Conservation (phyloP, 1,139 yeast species). For the Suhomyces kunorum region DNA sequence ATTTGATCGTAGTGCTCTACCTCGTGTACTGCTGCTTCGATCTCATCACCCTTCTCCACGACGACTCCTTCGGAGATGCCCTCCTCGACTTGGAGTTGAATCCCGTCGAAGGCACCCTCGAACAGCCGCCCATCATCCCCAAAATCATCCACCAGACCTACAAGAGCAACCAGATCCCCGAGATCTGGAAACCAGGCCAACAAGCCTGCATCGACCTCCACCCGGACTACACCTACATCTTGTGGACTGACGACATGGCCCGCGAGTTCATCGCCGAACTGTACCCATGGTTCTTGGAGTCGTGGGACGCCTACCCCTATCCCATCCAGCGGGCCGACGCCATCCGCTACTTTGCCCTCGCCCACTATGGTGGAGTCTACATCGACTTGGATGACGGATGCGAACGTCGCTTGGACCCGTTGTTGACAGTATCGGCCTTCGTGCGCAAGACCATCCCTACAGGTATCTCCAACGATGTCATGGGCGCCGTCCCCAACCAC, state of each 20-base stretch:
- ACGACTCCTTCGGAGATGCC: constrained; percentile 67
- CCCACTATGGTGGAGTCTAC: constrained; percentile 86
- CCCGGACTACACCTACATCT: constrained; percentile 81
- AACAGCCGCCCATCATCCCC: constrained; percentile 64
- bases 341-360: constrained; percentile 82
- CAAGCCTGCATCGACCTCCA: constrained; percentile 73
- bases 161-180: constrained; percentile 76
- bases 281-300: constrained; percentile 81
- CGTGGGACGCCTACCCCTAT: constrained; percentile 76
- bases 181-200: constrained; percentile 78
- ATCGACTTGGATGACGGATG: constrained; percentile 92
- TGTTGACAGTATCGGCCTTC: constrained; percentile 80
- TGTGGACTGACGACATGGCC: constrained; percentile 90
- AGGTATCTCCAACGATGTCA: constrained; percentile 89
- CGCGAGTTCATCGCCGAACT: constrained; percentile 73
- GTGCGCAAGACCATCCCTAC: constrained; percentile 87
- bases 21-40: constrained; percentile 69
- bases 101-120: constrained; percentile 42
- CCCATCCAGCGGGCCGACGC: constrained; percentile 92
- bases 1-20: constrained; percentile 53
- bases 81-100: constrained; percentile 59
- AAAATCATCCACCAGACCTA: constrained; percentile 93
- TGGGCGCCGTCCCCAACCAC: constrained; percentile 87
- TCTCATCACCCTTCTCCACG: constrained; percentile 71
- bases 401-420: constrained; percentile 71